Conservation (phyloP, 345 rosid species). For the Eucalyptus melliodora region DNA sequence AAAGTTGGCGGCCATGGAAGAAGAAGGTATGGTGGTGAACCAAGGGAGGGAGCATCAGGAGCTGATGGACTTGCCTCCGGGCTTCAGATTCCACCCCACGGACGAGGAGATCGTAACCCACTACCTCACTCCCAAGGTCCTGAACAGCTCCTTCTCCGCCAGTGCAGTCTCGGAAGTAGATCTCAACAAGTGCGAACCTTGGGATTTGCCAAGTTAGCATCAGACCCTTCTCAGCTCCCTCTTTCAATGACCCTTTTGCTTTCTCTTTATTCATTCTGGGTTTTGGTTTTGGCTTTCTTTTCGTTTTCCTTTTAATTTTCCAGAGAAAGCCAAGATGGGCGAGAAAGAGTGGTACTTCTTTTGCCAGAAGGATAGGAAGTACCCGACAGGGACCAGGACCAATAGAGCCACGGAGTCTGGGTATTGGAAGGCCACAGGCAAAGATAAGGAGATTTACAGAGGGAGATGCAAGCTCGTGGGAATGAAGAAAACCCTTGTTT, state of each 20-base stretch:
- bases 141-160: conserved; percentile 34
- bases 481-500: conserved; percentile 99
- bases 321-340: conserved; percentile 93
- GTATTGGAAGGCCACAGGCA: conserved; percentile 98
- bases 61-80: conserved; percentile 59
- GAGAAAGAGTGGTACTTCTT: conserved; percentile 95
- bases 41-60: conserved; percentile 25
- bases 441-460: conserved; percentile 73
- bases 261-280: not conserved
- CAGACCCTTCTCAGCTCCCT: not conserved
- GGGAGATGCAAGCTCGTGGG: conserved; percentile 71
- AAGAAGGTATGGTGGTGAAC: conserved; percentile 33
- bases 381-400: conserved; percentile 97
- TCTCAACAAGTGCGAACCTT: conserved; percentile 89
- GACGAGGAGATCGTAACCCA: conserved; percentile 79
- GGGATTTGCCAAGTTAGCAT: conserved; percentile 79
- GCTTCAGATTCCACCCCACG: conserved; percentile 87
- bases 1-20: conserved; percentile 28
- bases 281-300: not conserved
- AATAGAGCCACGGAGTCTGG: conserved; percentile 90
- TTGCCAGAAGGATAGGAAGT: conserved; percentile 83
- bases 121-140: conserved; percentile 55
- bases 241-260: not conserved
- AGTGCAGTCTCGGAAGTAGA: conserved; percentile 67
- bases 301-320: not conserved